Percentiles rank a stretch among this genome's conserved stretches.
Evolutionary conservation across 1,139 yeast species (phyloP).

Genomic region (Entelexis sorbosivorans): DNA sequence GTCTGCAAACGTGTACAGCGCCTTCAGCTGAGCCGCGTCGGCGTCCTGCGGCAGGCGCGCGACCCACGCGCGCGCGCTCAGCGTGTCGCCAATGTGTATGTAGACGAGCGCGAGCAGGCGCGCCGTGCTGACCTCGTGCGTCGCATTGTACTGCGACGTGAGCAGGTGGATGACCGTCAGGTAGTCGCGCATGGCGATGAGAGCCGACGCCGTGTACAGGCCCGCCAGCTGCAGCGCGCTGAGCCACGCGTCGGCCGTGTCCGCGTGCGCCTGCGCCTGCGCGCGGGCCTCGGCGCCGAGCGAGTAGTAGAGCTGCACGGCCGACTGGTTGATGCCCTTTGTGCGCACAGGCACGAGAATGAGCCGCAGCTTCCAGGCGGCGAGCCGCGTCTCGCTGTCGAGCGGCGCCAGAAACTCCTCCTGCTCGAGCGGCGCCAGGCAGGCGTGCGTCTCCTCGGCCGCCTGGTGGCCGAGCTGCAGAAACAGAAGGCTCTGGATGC

Average conservation of each 20-base stretch:
- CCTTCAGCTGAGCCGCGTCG: neutral
- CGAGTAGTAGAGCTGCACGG: constrained; percentile 21
- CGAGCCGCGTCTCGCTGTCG: neutral
- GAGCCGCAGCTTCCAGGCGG: constrained; percentile 21
- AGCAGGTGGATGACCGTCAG: constrained; percentile 29
- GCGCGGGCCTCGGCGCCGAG: constrained; percentile 21
- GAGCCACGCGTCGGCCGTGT: constrained; percentile 11
- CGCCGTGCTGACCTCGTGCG: constrained; percentile 7
- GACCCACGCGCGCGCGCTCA: constrained; percentile 21
- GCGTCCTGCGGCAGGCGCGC: neutral
- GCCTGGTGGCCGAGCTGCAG: constrained; percentile 22
- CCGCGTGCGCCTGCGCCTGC: neutral
- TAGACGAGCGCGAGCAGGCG: constrained; percentile 13
- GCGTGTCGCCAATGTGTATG: constrained; percentile 21
- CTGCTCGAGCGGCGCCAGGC: constrained; percentile 13
- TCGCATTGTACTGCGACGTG: constrained; percentile 22
- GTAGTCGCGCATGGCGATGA: constrained; percentile 29
- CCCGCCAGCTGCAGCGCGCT: constrained; percentile 19
- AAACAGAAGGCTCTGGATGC: constrained; percentile 21
- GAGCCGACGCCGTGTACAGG: constrained; percentile 28
- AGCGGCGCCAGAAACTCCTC: neutral
- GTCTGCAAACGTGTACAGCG: constrained; percentile 18
- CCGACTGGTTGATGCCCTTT: constrained; percentile 23
- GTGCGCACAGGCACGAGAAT: constrained; percentile 23
- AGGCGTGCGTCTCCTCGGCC: constrained; percentile 21